Evolutionary conservation across 1,284 basidiomycete species (phyloP).

Genomic region (Rhizoctonia solani): DNA sequence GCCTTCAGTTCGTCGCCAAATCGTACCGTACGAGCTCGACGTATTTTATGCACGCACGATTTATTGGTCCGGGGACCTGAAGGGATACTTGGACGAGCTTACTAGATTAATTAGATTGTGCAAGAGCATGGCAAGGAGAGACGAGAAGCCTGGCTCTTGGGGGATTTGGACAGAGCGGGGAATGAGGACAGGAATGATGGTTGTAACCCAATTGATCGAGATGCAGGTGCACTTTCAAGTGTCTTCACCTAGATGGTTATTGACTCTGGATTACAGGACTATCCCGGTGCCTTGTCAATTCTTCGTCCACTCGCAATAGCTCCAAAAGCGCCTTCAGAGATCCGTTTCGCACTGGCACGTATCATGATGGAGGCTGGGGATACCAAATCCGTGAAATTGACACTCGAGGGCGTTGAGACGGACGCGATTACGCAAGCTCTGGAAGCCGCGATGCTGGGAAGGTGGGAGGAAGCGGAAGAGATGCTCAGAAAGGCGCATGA

Average conservation of each 20-base stretch:
- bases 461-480: slow-evolving; percentile 61
- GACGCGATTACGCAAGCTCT: slow-evolving; percentile 64
- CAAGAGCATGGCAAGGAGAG: slow-evolving; percentile 59
- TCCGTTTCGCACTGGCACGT: slow-evolving; percentile 69
- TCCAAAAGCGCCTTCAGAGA: slow-evolving; percentile 51
- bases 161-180: slow-evolving; percentile 78
- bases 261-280: slow-evolving; percentile 56
- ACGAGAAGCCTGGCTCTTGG: slow-evolving; percentile 41
- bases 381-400: slow-evolving; percentile 57
- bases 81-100: slow-evolving; percentile 77
- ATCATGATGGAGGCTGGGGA: slow-evolving; percentile 74
- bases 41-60: slow-evolving; percentile 69
- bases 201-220: slow-evolving; percentile 73
- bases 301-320: slow-evolving; percentile 64
- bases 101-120: slow-evolving; percentile 78
- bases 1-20: slow-evolving; percentile 37
- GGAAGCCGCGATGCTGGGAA: slow-evolving; percentile 64
- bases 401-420: slow-evolving; percentile 58
- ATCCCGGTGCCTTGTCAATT: slow-evolving; percentile 62
- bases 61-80: slow-evolving; percentile 74
- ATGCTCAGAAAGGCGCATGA: slow-evolving; percentile 53
- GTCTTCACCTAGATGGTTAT: background rate
- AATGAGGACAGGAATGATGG: slow-evolving; percentile 66
- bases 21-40: slow-evolving; percentile 75
- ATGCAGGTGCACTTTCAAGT: slow-evolving; percentile 57